A percentile compares a stretch with the other conserved stretches of the same genome.
These are phyloP conservation scores for Pseudoperonospora humuli DNA, from an alignment of 352 stramenopile genomes.

Conservation along the genomic window DNA sequence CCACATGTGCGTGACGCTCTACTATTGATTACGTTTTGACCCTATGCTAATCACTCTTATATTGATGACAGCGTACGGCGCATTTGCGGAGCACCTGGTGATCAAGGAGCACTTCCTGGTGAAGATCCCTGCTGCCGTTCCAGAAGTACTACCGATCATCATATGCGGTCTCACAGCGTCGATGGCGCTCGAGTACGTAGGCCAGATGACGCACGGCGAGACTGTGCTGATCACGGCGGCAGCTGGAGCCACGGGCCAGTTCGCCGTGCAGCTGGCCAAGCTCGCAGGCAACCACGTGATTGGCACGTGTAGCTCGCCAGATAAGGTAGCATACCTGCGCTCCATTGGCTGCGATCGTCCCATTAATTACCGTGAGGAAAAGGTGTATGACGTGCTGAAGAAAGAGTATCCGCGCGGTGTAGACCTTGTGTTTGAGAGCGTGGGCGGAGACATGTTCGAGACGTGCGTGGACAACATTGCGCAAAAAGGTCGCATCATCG, in stretches of 20 bases:
- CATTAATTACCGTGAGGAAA: slow-evolving; percentile 84
- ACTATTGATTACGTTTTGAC: background rate
- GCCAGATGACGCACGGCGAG: slow-evolving; percentile 49
- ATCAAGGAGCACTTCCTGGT: slow-evolving; percentile 27
- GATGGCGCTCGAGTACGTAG: slow-evolving; percentile 44
- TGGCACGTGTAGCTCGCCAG: slow-evolving; percentile 70
- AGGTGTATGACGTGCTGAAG: slow-evolving; percentile 45
- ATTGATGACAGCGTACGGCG: slow-evolving; percentile 26
- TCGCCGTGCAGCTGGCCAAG: slow-evolving; percentile 81
- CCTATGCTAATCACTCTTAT: background rate
- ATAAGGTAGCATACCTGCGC: slow-evolving; percentile 79
- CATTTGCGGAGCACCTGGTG: slow-evolving; percentile 44
- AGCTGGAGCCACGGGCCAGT: slow-evolving; percentile 73
- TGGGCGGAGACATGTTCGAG: slow-evolving; percentile 49
- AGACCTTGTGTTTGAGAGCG: slow-evolving; percentile 59
- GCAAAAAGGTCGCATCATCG: slow-evolving; percentile 45
- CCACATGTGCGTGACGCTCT: slow-evolving; percentile 19
- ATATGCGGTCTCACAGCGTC: slow-evolving; percentile 41
- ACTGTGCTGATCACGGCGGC: slow-evolving; percentile 55
- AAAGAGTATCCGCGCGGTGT: slow-evolving; percentile 61
- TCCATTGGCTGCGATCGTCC: slow-evolving; percentile 61
- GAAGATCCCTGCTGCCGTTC: slow-evolving; percentile 21
- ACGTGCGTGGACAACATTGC: slow-evolving; percentile 50
- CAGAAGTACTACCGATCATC: slow-evolving; percentile 33
- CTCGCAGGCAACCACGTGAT: slow-evolving; percentile 76